Evolutionary conservation across 164 flowering plant species (phyloP), one percentile per base, ranked within the genome.

Genomic region (Berberis vulgaris): DNA sequence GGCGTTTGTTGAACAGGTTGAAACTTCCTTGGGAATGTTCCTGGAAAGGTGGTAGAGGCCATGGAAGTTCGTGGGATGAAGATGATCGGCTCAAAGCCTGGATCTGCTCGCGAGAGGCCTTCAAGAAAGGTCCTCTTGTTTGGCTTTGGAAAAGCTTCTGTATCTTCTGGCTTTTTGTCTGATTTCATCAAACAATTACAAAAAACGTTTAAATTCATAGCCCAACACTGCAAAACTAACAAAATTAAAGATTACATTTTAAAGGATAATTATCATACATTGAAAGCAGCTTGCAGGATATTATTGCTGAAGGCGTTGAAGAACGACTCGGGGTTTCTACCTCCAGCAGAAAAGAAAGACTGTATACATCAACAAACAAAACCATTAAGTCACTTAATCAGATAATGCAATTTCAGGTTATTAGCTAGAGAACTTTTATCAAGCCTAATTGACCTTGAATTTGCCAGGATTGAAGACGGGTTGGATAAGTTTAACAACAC

Each of bases 281-380:
- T 80, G 55, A 88, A 63, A 39, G 95, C 84, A 9, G 97, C 86
- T 67, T 82, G 77, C 45, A 85, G 80, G 6, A 88, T 40, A 4
- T 85, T 83, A 3, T 44, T 39, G 79, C 86, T 83, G 78, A 88
- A 88, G 26, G 80, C 82, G 3, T 45, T 68, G 79, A 54, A 84
- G 62, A 72, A 80, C 1, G 93, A 79, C 59, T 82, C 78, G 8
- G 82, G 86, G 58, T 83, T 71, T 38, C 70, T 66, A 4, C 86
- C 85, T 10, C 89, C 88, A 5, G 59, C 41, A 38, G 41, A 40
- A 38, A 4, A 41, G 43, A 56, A 56, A 3, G 43, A 40, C 59
- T 56, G 13, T 41, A 56, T 26, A 26, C 11, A 52, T 5, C 49
- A 46, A 8, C 8, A 46, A 5, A 5, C 5, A 46, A 46, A 5